A percentile compares a stretch with the other conserved stretches of the same genome.
phyloP scores from a whole-genome alignment of 2,329 filamentous ascomycete species.

The Fusarium xyrophilum region DNA sequence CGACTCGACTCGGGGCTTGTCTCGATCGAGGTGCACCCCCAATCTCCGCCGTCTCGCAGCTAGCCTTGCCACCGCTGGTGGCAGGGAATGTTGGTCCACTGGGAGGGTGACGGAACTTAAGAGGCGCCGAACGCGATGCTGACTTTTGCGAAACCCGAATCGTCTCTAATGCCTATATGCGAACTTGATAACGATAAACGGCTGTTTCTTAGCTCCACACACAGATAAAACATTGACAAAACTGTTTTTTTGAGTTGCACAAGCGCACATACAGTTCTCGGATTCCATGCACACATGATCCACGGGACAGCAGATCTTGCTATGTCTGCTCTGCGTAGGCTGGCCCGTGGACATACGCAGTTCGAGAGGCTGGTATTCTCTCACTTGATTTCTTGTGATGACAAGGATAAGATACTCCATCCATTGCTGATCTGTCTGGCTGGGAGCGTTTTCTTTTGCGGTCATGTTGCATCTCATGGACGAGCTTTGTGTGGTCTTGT shows the following conservation, averaged over 20 bases:
- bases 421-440: constrained; percentile 27
- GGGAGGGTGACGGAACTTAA: constrained; percentile 41
- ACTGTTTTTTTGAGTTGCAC: constrained; percentile 42
- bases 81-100: constrained; percentile 43
- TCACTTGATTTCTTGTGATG: constrained; percentile 30
- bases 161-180: constrained; percentile 50
- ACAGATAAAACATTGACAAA: constrained; percentile 49
- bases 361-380: constrained; percentile 29
- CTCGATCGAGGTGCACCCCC: constrained; percentile 37
- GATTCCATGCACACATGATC: constrained; percentile 35
- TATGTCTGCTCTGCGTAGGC: constrained; percentile 35
- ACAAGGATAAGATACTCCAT: constrained; percentile 29
- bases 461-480: constrained; percentile 29
- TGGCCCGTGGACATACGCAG: constrained; percentile 32
- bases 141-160: constrained; percentile 44
- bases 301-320: constrained; percentile 30
- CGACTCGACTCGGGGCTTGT: constrained; percentile 34
- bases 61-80: constrained; percentile 40
- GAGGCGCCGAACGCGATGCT: constrained; percentile 39
- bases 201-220: constrained; percentile 53
- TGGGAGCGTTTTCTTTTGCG: constrained; percentile 25
- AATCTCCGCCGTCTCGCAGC: constrained; percentile 42
- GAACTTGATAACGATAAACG: constrained; percentile 52
- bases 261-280: constrained; percentile 21
- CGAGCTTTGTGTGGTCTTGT: constrained; percentile 23